phyloP scores from a whole-genome alignment of 1,284 basidiomycete genomes.

The Tilletiaria anomala region DNA sequence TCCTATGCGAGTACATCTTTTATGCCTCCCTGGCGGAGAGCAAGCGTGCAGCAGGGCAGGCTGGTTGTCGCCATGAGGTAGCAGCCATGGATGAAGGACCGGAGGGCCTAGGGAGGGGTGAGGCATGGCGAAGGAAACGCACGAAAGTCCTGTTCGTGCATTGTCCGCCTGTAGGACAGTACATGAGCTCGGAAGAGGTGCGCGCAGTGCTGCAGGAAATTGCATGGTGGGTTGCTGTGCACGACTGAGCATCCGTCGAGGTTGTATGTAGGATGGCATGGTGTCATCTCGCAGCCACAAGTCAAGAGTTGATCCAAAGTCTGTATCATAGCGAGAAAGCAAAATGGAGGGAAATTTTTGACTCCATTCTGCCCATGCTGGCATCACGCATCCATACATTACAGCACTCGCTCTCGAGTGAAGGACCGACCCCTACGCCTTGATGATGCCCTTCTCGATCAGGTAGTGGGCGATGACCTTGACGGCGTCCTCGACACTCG shows the following conservation, averaged over 20 bases:
- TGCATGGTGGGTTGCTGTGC: constrained; percentile 2
- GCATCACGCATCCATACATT: too few relatives aligned
- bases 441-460: constrained; percentile 43
- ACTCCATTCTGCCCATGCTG: too few relatives aligned
- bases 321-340: too few relatives aligned
- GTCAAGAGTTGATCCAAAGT: too few relatives aligned
- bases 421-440: too few relatives aligned
- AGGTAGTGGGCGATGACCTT: constrained; percentile 71
- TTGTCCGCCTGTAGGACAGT: constrained; percentile 1
- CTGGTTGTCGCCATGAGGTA: background rate
- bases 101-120: too few relatives aligned
- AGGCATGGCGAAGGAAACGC: too few relatives aligned
- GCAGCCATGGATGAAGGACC: background rate
- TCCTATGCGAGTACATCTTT: constrained; percentile 2
- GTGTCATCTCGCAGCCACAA: too few relatives aligned
- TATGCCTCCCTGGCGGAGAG: background rate
- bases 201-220: background rate
- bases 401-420: background rate
- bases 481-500: constrained; percentile 65
- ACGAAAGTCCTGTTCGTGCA: constrained; percentile 1
- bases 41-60: background rate
- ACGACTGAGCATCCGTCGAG: too few relatives aligned
- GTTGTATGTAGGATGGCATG: too few relatives aligned
- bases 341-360: too few relatives aligned
- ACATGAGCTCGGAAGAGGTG: background rate